These are phyloP conservation scores for Grifola frondosa DNA, from an alignment of 1,284 basidiomycete species.

Conservation along the genomic window DNA sequence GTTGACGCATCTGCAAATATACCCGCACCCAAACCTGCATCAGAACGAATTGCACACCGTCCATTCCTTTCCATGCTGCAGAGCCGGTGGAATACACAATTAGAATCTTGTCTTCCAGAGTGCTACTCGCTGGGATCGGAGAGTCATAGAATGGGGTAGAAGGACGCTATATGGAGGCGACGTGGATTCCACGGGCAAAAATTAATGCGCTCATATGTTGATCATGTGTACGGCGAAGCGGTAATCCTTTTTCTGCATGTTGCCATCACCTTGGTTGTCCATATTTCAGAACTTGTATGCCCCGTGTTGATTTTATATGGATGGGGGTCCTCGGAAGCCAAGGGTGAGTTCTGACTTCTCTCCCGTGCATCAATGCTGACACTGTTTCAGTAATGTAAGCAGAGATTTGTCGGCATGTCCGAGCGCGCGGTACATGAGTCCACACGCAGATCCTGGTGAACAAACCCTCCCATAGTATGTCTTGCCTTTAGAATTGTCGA, in stretches of 20 bases:
- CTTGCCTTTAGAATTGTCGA: too few species aligned
- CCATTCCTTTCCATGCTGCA: conserved; percentile 28
- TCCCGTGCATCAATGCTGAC: too few species aligned
- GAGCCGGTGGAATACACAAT: conserved; percentile 30
- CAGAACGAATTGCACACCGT: conserved; percentile 26
- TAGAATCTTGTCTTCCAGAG: conserved; percentile 26
- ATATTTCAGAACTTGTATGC: too few species aligned
- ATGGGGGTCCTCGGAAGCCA: too few species aligned
- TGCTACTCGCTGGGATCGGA: conserved; percentile 22
- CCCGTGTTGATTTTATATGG: too few species aligned
- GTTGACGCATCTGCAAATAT: conserved; percentile 22
- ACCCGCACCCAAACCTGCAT: conserved; percentile 23
- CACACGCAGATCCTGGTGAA: too few species aligned
- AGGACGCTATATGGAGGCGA: conserved; percentile 28
- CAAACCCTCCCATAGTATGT: too few species aligned
- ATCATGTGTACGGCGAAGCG: neutral
- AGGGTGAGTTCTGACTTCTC: too few species aligned
- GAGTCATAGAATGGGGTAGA: conserved; percentile 26
- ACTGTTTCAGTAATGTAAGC: too few species aligned
- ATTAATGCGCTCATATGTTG: neutral
- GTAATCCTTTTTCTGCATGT: conserved; percentile 6
- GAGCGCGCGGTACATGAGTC: too few species aligned
- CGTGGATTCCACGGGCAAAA: conserved; percentile 2
- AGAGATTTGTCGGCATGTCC: too few species aligned
- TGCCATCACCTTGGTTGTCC: too few species aligned